Percentiles rank a stretch among this genome's conserved stretches.
phyloP scores from a whole-genome alignment of 2,329 filamentous ascomycete species.

The Bipolaris oryzae region DNA sequence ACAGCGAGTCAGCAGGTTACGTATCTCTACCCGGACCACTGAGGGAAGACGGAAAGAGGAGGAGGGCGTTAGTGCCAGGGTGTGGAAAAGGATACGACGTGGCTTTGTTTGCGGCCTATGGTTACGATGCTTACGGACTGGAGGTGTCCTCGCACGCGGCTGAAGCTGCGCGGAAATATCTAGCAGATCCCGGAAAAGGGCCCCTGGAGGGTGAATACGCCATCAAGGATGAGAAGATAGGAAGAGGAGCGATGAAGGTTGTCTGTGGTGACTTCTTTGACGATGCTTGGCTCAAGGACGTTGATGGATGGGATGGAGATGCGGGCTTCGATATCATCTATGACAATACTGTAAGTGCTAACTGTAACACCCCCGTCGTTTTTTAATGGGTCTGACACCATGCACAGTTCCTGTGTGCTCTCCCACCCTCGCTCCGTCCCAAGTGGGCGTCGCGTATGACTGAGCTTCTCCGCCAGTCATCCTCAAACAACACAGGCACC shows the following conservation, averaged over 20 bases:
- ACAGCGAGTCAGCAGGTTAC: constrained; percentile 8
- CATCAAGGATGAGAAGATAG: constrained; percentile 48
- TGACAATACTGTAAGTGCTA: constrained; percentile 62
- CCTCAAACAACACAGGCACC: not conserved
- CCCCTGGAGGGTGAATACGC: constrained; percentile 52
- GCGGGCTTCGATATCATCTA: constrained; percentile 69
- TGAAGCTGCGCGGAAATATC: constrained; percentile 54
- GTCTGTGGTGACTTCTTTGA: constrained; percentile 71
- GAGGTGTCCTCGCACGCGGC: constrained; percentile 65
- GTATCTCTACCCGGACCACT: constrained; percentile 21
- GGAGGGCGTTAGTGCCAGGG: constrained; percentile 75
- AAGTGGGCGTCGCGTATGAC: constrained; percentile 63
- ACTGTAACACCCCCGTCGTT: not conserved
- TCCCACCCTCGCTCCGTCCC: constrained; percentile 61
- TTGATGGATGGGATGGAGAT: constrained; percentile 32
- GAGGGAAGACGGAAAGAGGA: constrained; percentile 43
- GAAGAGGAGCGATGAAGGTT: constrained; percentile 62
- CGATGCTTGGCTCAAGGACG: constrained; percentile 60
- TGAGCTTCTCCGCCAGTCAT: constrained; percentile 56
- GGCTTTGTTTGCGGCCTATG: constrained; percentile 72
- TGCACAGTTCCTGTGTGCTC: constrained; percentile 65
- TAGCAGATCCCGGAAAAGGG: constrained; percentile 41
- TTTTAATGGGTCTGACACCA: constrained; percentile 5
- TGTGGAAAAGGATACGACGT: constrained; percentile 86
- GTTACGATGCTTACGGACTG: constrained; percentile 78